Conservation (phyloP, 306 rosid genomes). For the apple (Malus domestica) region DNA sequence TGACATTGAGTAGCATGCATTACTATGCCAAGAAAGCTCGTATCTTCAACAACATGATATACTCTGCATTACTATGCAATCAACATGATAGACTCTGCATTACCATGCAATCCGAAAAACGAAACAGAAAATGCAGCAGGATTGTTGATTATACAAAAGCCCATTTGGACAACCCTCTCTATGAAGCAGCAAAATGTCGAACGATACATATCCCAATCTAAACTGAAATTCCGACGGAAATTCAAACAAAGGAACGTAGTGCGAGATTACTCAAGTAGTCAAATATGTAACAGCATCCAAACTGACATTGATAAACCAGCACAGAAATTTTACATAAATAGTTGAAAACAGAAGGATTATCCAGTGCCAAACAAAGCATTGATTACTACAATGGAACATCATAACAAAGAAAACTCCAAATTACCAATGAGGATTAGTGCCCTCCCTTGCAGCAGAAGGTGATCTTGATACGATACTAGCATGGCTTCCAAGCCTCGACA, state of each 20-base stretch:
- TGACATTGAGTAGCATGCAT: too few species aligned
- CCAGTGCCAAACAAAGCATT: conserved; percentile 3
- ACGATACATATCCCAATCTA: neutral
- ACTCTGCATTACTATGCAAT: neutral
- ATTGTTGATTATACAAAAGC: neutral
- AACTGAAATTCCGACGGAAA: neutral
- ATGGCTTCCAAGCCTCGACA: conserved; percentile 72
- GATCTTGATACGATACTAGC: conserved; percentile 66
- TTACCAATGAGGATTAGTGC: conserved; percentile 78
- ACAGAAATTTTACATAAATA: neutral
- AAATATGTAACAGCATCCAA: neutral
- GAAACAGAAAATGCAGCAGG: neutral
- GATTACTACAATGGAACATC: conserved; percentile 1
- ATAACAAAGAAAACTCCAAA: conserved; percentile 18
- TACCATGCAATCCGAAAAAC: neutral
- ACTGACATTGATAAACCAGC: neutral
- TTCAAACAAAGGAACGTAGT: neutral
- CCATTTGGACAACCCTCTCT: neutral
- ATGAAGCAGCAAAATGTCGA: neutral
- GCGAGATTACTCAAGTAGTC: neutral
- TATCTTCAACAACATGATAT: too few species aligned
- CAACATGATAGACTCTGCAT: neutral
- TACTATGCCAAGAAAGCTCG: too few species aligned
- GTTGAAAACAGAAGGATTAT: neutral
- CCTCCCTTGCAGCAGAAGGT: conserved; percentile 76